Conservation (phyloP, 148 eudicot species). For the Rhododendron kiyosumense region DNA sequence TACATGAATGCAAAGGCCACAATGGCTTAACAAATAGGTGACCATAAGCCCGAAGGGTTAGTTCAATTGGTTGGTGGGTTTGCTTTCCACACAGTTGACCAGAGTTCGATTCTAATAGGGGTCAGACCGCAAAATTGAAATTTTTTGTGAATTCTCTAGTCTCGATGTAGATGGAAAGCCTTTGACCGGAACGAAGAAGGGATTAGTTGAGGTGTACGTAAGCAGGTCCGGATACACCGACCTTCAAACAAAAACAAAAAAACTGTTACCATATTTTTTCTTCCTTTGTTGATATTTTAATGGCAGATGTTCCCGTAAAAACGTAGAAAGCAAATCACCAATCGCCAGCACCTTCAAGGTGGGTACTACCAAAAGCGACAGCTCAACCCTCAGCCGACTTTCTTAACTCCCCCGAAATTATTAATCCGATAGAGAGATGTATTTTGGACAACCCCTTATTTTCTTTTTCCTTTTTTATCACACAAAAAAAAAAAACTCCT, state of each 20-base stretch:
- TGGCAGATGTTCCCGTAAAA: neutral
- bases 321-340: constrained; percentile 1
- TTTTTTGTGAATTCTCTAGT: neutral
- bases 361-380: neutral
- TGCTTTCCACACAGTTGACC: too few species aligned
- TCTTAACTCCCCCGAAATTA: neutral
- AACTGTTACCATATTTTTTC: neutral
- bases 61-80: neutral
- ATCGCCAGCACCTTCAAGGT: neutral
- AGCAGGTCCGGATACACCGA: neutral
- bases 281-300: neutral
- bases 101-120: too few species aligned
- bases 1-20: neutral
- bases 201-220: too few species aligned
- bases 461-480: neutral
- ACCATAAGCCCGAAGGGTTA: neutral
- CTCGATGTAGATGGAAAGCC: too few species aligned
- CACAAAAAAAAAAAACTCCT: neutral
- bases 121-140: too few species aligned
- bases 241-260: too few species aligned
- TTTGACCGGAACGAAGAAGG: accelerated
- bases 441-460: neutral
- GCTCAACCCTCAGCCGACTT: neutral
- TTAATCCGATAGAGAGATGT: neutral
- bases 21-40: neutral